Base-by-base conservation (phyloP, 305 asterid species). In the Fraxinus sp. region DNA sequence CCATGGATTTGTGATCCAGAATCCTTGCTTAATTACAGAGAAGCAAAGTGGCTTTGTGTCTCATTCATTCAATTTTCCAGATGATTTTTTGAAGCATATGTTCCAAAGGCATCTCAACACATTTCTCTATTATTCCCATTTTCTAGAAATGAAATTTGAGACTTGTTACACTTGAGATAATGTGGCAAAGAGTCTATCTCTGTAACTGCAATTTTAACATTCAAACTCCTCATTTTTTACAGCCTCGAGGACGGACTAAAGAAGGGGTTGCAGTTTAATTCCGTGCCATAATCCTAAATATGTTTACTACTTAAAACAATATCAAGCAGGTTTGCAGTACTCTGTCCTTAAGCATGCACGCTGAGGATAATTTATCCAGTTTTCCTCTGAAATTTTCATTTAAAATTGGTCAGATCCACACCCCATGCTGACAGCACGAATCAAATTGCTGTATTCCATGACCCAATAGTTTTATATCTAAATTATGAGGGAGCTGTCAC, bases 401-500 rank as follows among this genome's bases (percentile, higher is more conserved):
- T 22, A 28, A 35, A 55, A 8, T n/a, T 35, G 78, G 18, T 3
- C 72, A 64, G 41, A 81, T 24, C 64, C 32, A 77, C 32, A 26
- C 6, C 74, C 74, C 75, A 64, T 64, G 72, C 72, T 3, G 16
- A 24, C 72, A 3, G 72, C 72, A 7, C 39, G 6, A 68, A 28
- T 68, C 30, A 68, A 68, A 68, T 28, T 28, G 5, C 75, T 68
- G 37, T 68, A 28, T 14, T 68, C 20, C 39, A 68, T 52, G 24
- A 8, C 9, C 24, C 1, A n/a, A 14, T 52, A 52, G 24, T 52
- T n/a, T 52, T 16, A 52, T 52, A n/a, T 52, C 64, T 79, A 83
- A 86, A 80, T 79, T 82, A 68, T 77, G 49, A 78, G 78, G 84
- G 77, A 57, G 62, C 72, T 79, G 77, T 72, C 84, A 71, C 90